phyloP scores from a whole-genome alignment of 2,329 filamentous ascomycete genomes.

The Plectosphaerella cucumerina region DNA sequence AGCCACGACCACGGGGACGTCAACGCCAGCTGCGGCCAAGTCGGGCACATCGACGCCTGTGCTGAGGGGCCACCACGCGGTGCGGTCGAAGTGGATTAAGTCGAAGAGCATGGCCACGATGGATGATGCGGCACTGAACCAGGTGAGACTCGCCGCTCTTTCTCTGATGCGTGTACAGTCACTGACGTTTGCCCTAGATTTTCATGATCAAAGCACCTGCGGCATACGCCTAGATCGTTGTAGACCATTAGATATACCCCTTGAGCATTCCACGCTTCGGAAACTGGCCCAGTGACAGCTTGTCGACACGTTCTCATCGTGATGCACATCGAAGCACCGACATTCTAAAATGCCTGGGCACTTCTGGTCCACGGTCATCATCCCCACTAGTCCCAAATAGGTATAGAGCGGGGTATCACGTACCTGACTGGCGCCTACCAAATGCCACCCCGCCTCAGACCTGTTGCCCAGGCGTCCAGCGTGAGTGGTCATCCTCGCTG shows the following conservation, averaged over 20 bases:
- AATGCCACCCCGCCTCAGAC: slow-evolving; percentile 5
- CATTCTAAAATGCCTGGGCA: background rate
- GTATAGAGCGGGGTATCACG: slow-evolving; percentile 12
- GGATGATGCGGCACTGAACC: slow-evolving; percentile 78
- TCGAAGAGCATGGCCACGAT: slow-evolving; percentile 82
- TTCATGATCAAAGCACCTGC: slow-evolving; percentile 58
- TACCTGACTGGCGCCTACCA: slow-evolving; percentile 4
- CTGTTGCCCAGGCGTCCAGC: slow-evolving; percentile 9
- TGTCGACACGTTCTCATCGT: background rate
- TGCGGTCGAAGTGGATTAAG: slow-evolving; percentile 78
- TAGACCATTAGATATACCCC: background rate
- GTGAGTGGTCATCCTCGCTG: background rate
- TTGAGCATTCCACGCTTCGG: background rate
- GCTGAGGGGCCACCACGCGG: slow-evolving; percentile 60
- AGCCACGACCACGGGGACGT: slow-evolving; percentile 25
- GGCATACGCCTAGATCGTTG: slow-evolving; percentile 4
- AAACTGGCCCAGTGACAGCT: too few species aligned
- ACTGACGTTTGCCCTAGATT: slow-evolving; percentile 42
- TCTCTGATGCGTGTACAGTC: background rate
- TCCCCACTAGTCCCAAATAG: slow-evolving; percentile 5
- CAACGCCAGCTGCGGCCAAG: slow-evolving; percentile 34
- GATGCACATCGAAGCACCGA: background rate
- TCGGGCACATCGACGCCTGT: slow-evolving; percentile 40
- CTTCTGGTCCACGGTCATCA: background rate
- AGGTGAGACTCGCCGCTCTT: slow-evolving; percentile 51